Conservation (phyloP, 1,284 basidiomycete species). For the Ceratobasidium sp. region DNA sequence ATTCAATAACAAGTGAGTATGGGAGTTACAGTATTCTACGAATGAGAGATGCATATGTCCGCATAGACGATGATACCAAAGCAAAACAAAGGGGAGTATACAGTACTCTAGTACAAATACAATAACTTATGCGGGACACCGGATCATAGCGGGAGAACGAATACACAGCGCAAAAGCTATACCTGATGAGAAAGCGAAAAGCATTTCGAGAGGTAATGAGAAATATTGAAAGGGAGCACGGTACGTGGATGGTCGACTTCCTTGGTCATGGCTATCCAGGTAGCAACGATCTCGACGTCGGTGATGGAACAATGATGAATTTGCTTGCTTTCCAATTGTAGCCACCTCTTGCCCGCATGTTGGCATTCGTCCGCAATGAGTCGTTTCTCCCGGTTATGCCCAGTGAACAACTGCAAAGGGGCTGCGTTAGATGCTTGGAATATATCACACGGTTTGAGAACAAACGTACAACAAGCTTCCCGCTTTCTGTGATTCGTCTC, state of each 20-base stretch:
- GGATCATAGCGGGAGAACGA: neutral
- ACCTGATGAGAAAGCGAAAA: conserved; percentile 31
- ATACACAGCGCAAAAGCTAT: neutral
- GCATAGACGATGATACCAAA: too few relatives aligned
- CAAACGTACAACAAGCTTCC: conserved; percentile 29
- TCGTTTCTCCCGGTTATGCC: conserved; percentile 39
- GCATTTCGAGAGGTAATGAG: conserved; percentile 37
- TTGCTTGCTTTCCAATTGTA: conserved; percentile 38
- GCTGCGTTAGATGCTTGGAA: neutral
- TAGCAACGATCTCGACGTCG: conserved; percentile 37
- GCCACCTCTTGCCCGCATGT: conserved; percentile 43
- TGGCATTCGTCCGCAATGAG: conserved; percentile 45
- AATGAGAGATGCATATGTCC: too few relatives aligned
- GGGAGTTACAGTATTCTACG: too few relatives aligned
- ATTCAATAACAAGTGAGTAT: too few relatives aligned
- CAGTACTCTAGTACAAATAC: conserved; percentile 13
- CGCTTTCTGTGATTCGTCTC: conserved; percentile 33
- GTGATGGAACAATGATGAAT: conserved; percentile 42
- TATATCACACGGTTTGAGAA: neutral
- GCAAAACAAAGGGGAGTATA: too few relatives aligned
- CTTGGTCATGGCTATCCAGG: conserved; percentile 42
- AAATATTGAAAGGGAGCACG: conserved; percentile 22
- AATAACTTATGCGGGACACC: conserved; percentile 27
- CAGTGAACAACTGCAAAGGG: conserved; percentile 24
- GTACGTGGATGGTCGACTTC: neutral